These are phyloP conservation scores for Colletotrichum euphorbiae DNA, from an alignment of 2,329 filamentous ascomycete genomes.

Conservation along the genomic window DNA sequence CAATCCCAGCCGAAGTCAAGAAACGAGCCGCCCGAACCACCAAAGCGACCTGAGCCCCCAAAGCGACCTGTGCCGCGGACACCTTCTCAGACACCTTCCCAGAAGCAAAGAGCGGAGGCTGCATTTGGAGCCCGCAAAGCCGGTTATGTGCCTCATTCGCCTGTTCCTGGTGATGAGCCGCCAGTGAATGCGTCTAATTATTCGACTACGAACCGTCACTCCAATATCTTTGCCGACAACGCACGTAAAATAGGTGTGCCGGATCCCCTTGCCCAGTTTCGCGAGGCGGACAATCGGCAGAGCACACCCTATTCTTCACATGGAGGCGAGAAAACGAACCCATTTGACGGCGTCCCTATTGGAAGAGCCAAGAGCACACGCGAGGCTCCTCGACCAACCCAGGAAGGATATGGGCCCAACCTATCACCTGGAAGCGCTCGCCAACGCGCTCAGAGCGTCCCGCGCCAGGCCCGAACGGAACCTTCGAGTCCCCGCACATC, in stretches of 20 bases:
- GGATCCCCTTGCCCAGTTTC: constrained; percentile 63
- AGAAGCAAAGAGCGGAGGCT: constrained; percentile 65
- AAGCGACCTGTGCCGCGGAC: constrained; percentile 60
- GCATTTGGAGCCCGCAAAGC: constrained; percentile 64
- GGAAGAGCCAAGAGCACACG: constrained; percentile 60
- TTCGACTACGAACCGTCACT: constrained; percentile 50
- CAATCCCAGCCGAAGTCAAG: constrained; percentile 45
- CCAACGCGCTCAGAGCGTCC: constrained; percentile 49
- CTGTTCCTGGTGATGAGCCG: constrained; percentile 63
- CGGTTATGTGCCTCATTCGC: constrained; percentile 63
- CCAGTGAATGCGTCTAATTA: constrained; percentile 64
- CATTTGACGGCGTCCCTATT: constrained; percentile 62
- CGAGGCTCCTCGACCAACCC: constrained; percentile 48
- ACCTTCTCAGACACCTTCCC: constrained; percentile 65
- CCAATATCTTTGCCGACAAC: constrained; percentile 44
- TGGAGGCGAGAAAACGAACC: constrained; percentile 69
- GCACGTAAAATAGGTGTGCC: constrained; percentile 44
- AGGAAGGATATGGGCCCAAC: constrained; percentile 37
- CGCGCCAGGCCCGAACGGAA: constrained; percentile 38
- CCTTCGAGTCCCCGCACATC: constrained; percentile 32
- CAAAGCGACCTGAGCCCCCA: constrained; percentile 41
- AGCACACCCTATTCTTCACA: constrained; percentile 68
- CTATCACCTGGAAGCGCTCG: constrained; percentile 42
- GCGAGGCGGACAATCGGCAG: constrained; percentile 63
- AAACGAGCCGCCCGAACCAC: constrained; percentile 45